Conservation (phyloP, 768 basidiomycete genomes). For the Tephrocybe sp. region DNA sequence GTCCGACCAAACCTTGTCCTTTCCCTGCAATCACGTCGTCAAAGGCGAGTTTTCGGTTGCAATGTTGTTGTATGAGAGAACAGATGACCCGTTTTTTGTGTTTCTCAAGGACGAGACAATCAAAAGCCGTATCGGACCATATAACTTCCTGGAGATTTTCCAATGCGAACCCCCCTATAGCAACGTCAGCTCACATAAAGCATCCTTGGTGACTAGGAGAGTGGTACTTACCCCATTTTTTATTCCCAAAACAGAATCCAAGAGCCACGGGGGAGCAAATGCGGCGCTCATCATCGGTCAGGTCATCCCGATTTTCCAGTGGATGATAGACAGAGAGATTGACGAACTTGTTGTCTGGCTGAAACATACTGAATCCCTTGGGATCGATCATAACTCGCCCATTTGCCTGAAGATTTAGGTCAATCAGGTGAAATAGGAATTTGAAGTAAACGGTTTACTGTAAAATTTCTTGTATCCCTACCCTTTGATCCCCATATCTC, state of each 20-base stretch:
- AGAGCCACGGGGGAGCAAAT: conserved; percentile 25
- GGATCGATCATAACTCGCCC: conserved; percentile 29
- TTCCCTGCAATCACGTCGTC: conserved; percentile 38
- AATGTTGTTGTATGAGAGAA: conserved; percentile 27
- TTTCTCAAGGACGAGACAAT: conserved; percentile 28
- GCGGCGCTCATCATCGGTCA: conserved; percentile 24
- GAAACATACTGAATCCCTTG: conserved; percentile 20
- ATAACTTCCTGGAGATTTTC: conserved; percentile 12
- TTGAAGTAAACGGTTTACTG: background rate
- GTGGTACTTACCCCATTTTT: conserved; percentile 25
- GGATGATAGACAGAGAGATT: conserved; percentile 9
- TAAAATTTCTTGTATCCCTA: background rate
- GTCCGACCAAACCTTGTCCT: conserved; percentile 10
- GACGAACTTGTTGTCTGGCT: conserved; percentile 18
- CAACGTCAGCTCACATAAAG: background rate
- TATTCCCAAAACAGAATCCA: conserved; percentile 25
- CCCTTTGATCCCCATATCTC: background rate
- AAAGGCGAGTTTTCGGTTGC: conserved; percentile 13
- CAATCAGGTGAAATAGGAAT: background rate
- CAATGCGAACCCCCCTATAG: background rate
- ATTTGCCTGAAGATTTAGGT: conserved; percentile 9
- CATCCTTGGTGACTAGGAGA: background rate
- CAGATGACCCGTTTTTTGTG: conserved; percentile 33
- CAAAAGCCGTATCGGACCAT: conserved; percentile 36
- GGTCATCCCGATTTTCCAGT: conserved; percentile 9